Base-by-base conservation (phyloP, 2,329 filamentous ascomycete genomes). In the Phialophora tarda region DNA sequence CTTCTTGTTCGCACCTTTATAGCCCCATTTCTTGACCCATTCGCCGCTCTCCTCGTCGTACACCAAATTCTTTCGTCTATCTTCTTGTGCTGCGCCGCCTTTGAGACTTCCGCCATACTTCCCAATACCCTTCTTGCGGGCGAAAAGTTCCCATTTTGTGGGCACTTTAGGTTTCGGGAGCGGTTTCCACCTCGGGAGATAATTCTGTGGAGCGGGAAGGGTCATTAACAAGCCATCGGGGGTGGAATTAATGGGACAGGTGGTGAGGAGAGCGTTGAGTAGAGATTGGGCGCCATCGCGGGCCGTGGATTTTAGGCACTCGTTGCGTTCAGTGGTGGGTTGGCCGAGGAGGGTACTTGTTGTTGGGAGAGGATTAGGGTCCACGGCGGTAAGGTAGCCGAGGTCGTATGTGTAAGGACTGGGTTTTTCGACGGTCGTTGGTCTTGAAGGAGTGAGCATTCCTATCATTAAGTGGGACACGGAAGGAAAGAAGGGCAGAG, bases 101-200 rank as follows among this genome's bases (percentile, higher is more conserved):
- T 72, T 73, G 10, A 76, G 74, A 6, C 74, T 77, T n/a, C 79
- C 80, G 86, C 93, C 96, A 80, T 89, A 88, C 82, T 91, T 91
- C 81, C 81, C 81, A 60, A 99, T 98, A 63, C 95, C 95, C 85
- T 97, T 96, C 87, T 96, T 96, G 79, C 89, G 90, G 54, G 95
- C 95, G 82, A 99, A 99, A 75, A 90, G 88, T 83, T 97, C 90
- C 95, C 95, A 99, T 79, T 93, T 97, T 66, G 94, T 98, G 72
- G 90, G 90, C 64, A 89, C 83, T 82, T 93, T 95, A 72, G 88
- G 86, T 63, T 88, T 85, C 0, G 95, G 95, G 8, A 98, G 83
- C 10, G 92, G 92, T 80, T 99, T 98, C 82, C 97, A 93, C 73
- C 95, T 90, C 26, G 95, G 95, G 3, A 98, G 84, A 82, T 61